Evolutionary conservation across 768 basidiomycete genomes (phyloP).

Genomic region (Leucocoprinus sp.): DNA sequence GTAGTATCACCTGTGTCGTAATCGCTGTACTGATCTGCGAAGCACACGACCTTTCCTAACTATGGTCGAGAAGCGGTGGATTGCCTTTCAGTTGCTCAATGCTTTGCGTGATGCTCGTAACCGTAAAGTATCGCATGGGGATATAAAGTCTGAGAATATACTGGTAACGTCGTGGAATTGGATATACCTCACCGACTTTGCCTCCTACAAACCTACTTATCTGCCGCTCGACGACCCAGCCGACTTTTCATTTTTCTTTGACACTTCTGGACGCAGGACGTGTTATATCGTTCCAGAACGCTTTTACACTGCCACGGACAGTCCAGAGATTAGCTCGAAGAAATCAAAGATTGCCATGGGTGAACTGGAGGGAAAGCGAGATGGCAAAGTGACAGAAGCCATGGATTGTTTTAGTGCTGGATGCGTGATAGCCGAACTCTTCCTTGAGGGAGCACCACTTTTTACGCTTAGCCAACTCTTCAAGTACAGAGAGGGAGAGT

Average conservation of each 20-base stretch:
- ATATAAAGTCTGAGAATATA: conserved; percentile 96
- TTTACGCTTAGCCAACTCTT: conserved; percentile 94
- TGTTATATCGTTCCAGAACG: conserved; percentile 97
- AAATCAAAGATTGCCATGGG: conserved; percentile 48
- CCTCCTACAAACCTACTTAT: conserved; percentile 90
- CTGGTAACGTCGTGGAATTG: conserved; percentile 95
- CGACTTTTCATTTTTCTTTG: conserved; percentile 97
- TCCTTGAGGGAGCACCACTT: conserved; percentile 86
- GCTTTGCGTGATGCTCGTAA: conserved; percentile 77
- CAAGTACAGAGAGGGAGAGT: conserved; percentile 86
- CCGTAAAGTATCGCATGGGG: conserved; percentile 90
- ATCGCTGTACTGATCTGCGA: conserved; percentile 4
- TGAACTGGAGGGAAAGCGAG: conserved; percentile 56
- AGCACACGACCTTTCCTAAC: conserved; percentile 96
- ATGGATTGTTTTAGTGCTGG: conserved; percentile 98
- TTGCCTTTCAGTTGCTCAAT: conserved; percentile 85
- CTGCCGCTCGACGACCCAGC: conserved; percentile 95
- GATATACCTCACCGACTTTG: conserved; percentile 93
- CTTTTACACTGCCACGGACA: conserved; percentile 72
- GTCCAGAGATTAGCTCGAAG: conserved; percentile 62
- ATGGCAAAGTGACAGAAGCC: conserved; percentile 81
- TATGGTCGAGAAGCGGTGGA: conserved; percentile 94
- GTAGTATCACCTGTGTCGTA: conserved; percentile 12
- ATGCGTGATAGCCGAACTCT: conserved; percentile 93
- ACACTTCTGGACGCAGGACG: conserved; percentile 86